These are phyloP conservation scores for Peziza echinospora DNA, from an alignment of 495 filamentous ascomycete species.

Conservation along the genomic window DNA sequence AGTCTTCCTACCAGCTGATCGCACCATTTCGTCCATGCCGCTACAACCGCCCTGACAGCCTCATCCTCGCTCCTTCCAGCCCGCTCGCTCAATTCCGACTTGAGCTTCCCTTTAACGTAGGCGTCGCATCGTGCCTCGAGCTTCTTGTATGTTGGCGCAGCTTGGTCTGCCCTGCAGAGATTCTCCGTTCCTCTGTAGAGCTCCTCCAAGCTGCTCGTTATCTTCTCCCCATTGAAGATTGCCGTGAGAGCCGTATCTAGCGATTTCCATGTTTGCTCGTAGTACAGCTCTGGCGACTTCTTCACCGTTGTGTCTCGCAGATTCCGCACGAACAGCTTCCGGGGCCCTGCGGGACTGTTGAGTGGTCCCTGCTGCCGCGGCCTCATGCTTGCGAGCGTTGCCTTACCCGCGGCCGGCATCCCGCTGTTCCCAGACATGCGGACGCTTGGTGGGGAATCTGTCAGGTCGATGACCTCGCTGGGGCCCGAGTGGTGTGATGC, in stretches of 20 bases:
- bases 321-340: slow-evolving; percentile 74
- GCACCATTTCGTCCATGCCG: slow-evolving; percentile 60
- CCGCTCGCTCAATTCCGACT: slow-evolving; percentile 29
- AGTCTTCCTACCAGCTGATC: slow-evolving; percentile 50
- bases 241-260: slow-evolving; percentile 48
- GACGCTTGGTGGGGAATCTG: neutral
- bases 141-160: slow-evolving; percentile 35
- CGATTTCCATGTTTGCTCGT: slow-evolving; percentile 45
- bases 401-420: neutral
- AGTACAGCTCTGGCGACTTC: slow-evolving; percentile 43
- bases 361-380: too few species aligned
- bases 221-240: slow-evolving; percentile 42
- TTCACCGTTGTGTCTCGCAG: slow-evolving; percentile 36
- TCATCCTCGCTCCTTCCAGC: slow-evolving; percentile 36
- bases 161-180: slow-evolving; percentile 48
- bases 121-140: slow-evolving; percentile 40
- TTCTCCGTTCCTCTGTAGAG: slow-evolving; percentile 82
- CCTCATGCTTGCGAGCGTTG: too few species aligned
- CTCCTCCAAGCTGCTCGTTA: slow-evolving; percentile 52
- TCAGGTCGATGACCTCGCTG: neutral
- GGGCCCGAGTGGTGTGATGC: too few species aligned
- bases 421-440: neutral
- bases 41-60: slow-evolving; percentile 36
- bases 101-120: slow-evolving; percentile 37
- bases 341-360: slow-evolving; percentile 25